Evolutionary conservation across 1,284 basidiomycete species (phyloP).

Genomic region (Rhodotorula sp.): DNA sequence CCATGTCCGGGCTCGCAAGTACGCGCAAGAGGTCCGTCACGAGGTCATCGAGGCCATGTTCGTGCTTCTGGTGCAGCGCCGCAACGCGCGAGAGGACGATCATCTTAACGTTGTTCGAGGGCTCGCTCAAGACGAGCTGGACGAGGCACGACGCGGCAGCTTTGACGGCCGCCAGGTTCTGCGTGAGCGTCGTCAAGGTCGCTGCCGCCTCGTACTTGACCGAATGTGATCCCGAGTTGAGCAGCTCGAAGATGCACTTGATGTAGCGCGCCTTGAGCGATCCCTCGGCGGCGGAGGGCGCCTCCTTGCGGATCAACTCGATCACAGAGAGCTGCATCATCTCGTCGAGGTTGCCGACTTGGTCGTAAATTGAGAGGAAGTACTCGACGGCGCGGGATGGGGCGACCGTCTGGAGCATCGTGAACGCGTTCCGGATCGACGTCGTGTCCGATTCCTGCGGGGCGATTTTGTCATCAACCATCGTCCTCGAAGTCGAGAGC

Average conservation of each 20-base stretch:
- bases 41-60: slow-evolving; percentile 83
- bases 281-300: slow-evolving; percentile 27
- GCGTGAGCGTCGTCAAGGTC: slow-evolving; percentile 89
- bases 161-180: slow-evolving; percentile 96
- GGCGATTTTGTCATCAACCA: not conserved
- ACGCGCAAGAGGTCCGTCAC: slow-evolving; percentile 97
- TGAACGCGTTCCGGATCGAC: slow-evolving; percentile 96
- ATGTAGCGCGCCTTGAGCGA: slow-evolving; percentile 69
- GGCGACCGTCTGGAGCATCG: slow-evolving; percentile 84
- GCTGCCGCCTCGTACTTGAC: slow-evolving; percentile 99
- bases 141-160: slow-evolving; percentile 88
- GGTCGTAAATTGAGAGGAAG: slow-evolving; percentile 78
- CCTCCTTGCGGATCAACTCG: slow-evolving; percentile 86
- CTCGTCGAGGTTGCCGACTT: slow-evolving; percentile 82
- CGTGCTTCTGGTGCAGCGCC: slow-evolving; percentile 76
- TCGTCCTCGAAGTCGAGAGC: not conserved
- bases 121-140: slow-evolving; percentile 87
- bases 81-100: slow-evolving; percentile 96
- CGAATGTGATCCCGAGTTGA: slow-evolving; percentile 84
- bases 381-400: slow-evolving; percentile 91
- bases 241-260: slow-evolving; percentile 89
- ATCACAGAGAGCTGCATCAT: slow-evolving; percentile 94
- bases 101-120: slow-evolving; percentile 93
- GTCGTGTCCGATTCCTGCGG: slow-evolving; percentile 82
- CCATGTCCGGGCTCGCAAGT: slow-evolving; percentile 88